phyloP scores from a whole-genome alignment of 2,329 filamentous ascomycete species.

The Pseudogymnoascus sp. region DNA sequence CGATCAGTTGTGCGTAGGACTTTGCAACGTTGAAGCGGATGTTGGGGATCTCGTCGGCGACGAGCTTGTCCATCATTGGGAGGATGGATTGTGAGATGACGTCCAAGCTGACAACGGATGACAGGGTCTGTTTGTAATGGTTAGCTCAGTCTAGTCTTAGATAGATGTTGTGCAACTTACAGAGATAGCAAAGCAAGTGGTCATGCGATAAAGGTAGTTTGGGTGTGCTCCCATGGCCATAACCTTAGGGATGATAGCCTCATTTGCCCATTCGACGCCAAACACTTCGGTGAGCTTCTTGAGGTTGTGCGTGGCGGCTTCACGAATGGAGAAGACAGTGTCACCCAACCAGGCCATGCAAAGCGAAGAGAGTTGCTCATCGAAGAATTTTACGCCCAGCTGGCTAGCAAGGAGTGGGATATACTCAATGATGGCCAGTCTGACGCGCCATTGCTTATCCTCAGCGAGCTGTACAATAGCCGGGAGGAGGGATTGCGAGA shows the following conservation, averaged over 20 bases:
- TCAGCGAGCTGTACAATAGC: slow-evolving; percentile 96
- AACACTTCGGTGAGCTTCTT: slow-evolving; percentile 99
- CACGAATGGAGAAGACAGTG: slow-evolving; percentile 96
- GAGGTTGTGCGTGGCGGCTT: slow-evolving; percentile 92
- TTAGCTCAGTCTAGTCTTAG: slow-evolving; percentile 11
- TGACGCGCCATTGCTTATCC: slow-evolving; percentile 98
- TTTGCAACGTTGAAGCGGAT: slow-evolving; percentile 99
- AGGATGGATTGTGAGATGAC: slow-evolving; percentile 91
- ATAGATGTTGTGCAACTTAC: slow-evolving; percentile 48
- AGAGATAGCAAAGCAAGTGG: slow-evolving; percentile 97
- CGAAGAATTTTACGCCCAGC: slow-evolving; percentile 93
- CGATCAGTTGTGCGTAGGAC: slow-evolving; percentile 84
- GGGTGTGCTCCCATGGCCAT: slow-evolving; percentile 97
- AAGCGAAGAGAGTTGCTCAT: slow-evolving; percentile 88
- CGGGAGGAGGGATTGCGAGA: slow-evolving; percentile 92
- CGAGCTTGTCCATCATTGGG: slow-evolving; percentile 91
- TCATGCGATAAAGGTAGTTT: slow-evolving; percentile 99
- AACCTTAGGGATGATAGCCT: slow-evolving; percentile 96
- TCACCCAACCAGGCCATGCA: slow-evolving; percentile 99
- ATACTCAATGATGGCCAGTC: slow-evolving; percentile 97
- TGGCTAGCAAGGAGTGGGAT: slow-evolving; percentile 93
- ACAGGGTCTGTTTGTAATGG: slow-evolving; percentile 61
- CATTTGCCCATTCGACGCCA: slow-evolving; percentile 93
- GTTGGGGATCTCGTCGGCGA: slow-evolving; percentile 91
- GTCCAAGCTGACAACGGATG: slow-evolving; percentile 83